Conservation (phyloP, 2,329 filamentous ascomycete genomes). For the Cladosporium sphaerospermum region DNA sequence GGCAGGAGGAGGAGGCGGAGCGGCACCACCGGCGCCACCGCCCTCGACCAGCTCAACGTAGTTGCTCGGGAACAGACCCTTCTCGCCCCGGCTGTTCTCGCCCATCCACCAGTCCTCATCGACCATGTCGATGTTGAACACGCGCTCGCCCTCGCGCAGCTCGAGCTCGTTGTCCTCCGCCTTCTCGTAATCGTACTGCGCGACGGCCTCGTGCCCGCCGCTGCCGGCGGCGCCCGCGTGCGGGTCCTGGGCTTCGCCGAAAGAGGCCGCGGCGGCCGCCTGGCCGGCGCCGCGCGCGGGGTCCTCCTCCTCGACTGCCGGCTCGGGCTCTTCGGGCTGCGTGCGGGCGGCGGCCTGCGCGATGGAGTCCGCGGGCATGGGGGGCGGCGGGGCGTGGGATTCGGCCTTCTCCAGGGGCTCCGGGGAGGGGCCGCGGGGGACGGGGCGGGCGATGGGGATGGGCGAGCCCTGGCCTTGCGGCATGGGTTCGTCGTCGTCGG, state of each 20-base stretch:
- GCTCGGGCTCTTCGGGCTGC: slow-evolving; percentile 59
- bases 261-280: slow-evolving; percentile 39
- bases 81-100: slow-evolving; percentile 75
- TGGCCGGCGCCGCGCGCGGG: slow-evolving; percentile 49
- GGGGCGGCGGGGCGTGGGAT: slow-evolving; percentile 41
- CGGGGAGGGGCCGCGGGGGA: slow-evolving; percentile 56
- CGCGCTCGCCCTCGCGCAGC: slow-evolving; percentile 76
- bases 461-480: slow-evolving; percentile 58
- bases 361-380: slow-evolving; percentile 60
- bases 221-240: slow-evolving; percentile 27
- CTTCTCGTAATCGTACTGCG: slow-evolving; percentile 95
- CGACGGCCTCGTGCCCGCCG: slow-evolving; percentile 65
- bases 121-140: slow-evolving; percentile 93
- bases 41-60: slow-evolving; percentile 79
- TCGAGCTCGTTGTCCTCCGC: slow-evolving; percentile 96
- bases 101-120: slow-evolving; percentile 99
- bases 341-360: slow-evolving; percentile 57
- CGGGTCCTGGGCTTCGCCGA: slow-evolving; percentile 37
- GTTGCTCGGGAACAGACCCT: slow-evolving; percentile 90
- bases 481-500: slow-evolving; percentile 32
- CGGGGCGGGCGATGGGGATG: slow-evolving; percentile 78
- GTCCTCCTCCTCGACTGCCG: slow-evolving; percentile 51
- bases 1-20: slow-evolving; percentile 36
- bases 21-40: slow-evolving; percentile 28
- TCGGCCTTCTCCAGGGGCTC: slow-evolving; percentile 47